These are phyloP conservation scores for Sonneratia caseolaris DNA, from an alignment of 345 rosid species.

Conservation along the genomic window DNA sequence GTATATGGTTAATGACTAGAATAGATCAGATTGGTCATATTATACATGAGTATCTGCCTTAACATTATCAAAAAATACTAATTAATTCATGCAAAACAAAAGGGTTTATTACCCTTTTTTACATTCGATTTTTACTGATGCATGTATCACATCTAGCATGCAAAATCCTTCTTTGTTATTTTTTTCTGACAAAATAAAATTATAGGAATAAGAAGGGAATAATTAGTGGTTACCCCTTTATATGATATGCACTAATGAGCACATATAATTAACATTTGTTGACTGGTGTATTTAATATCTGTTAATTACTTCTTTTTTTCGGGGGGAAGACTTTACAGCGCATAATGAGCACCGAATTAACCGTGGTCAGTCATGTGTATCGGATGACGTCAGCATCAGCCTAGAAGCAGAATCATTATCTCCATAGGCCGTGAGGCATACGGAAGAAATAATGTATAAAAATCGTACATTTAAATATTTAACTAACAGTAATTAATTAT, in stretches of 20 bases:
- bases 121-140: too few relatives aligned
- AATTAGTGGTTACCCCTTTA: not conserved
- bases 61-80: too few relatives aligned
- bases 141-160: too few relatives aligned
- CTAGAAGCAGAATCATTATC: conserved; percentile 1
- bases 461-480: not conserved
- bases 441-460: not conserved
- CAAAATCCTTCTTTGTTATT: not conserved
- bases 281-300: not conserved
- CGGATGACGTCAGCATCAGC: not conserved
- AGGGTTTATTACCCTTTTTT: too few relatives aligned
- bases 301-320: too few relatives aligned
- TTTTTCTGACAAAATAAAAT: not conserved
- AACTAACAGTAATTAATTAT: not conserved
- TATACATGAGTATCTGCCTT: too few relatives aligned
- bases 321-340: not conserved
- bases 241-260: not conserved
- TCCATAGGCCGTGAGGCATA: not conserved
- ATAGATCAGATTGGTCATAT: too few relatives aligned
- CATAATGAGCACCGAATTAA: not conserved
- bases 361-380: not conserved
- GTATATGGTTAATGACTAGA: too few relatives aligned
- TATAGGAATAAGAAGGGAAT: not conserved
- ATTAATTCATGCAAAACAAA: too few relatives aligned
- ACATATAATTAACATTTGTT: not conserved